These are phyloP conservation scores for Euclidium syriacum DNA, from an alignment of 345 rosid species.

Conservation along the genomic window DNA sequence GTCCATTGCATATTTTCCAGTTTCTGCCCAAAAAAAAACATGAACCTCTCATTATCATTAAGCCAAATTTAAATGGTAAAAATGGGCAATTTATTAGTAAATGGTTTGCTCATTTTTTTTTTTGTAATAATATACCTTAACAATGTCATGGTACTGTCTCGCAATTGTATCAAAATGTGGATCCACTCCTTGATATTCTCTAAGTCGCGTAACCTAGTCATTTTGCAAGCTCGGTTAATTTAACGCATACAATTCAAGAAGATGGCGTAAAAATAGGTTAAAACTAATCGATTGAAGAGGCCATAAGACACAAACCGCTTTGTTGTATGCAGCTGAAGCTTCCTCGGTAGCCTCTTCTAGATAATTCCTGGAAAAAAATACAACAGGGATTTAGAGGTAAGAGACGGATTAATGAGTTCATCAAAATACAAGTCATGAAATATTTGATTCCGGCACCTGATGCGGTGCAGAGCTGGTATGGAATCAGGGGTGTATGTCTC, in stretches of 20 bases:
- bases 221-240: background rate
- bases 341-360: slow-evolving; percentile 94
- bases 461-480: slow-evolving; percentile 84
- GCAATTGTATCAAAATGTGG: slow-evolving; percentile 91
- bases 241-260: background rate
- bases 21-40: slow-evolving; percentile 66
- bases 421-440: background rate
- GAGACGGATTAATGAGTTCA: background rate
- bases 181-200: slow-evolving; percentile 98
- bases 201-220: slow-evolving; percentile 80
- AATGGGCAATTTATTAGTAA: background rate
- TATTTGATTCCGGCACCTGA: slow-evolving; percentile 44
- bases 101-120: background rate
- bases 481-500: slow-evolving; percentile 91
- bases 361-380: slow-evolving; percentile 54
- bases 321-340: slow-evolving; percentile 89
- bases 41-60: slow-evolving; percentile 7
- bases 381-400: background rate
- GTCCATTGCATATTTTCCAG: slow-evolving; percentile 97
- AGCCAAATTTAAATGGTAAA: background rate
- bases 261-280: background rate
- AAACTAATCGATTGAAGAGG: background rate
- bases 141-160: slow-evolving; percentile 91
- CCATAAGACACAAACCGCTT: slow-evolving; percentile 65
- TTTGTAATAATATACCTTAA: slow-evolving; percentile 47